Conservation (phyloP, 768 basidiomycete species). For the Boletus rex-veris region DNA sequence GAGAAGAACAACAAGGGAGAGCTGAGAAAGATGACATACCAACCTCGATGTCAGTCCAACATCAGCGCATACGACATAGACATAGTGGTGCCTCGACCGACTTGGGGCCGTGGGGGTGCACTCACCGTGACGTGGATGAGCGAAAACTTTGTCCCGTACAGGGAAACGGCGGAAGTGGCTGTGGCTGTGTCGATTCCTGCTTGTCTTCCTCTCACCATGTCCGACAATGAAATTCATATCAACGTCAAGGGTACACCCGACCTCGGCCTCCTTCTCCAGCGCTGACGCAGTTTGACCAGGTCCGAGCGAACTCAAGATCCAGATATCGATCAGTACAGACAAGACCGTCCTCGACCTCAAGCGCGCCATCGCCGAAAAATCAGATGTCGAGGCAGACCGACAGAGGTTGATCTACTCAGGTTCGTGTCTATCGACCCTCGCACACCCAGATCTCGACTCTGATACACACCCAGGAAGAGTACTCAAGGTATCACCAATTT, state of each 20-base stretch:
- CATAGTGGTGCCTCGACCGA: too few species aligned
- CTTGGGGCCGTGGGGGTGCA: too few species aligned
- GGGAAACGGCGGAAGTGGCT: too few species aligned
- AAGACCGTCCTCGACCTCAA: conserved; percentile 92
- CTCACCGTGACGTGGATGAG: too few species aligned
- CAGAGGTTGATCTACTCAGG: conserved; percentile 94
- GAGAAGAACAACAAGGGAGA: background rate
- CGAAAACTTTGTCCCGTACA: too few species aligned
- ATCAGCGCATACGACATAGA: too few species aligned
- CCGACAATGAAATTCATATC: conserved; percentile 59
- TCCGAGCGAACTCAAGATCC: conserved; percentile 89
- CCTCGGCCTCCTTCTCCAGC: background rate
- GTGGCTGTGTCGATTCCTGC: conserved; percentile 10
- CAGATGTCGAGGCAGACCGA: conserved; percentile 80
- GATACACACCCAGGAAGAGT: conserved; percentile 51
- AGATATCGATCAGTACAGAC: conserved; percentile 74
- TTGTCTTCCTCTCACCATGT: conserved; percentile 40
- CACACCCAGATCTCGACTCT: background rate
- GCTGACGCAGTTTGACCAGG: conserved; percentile 38
- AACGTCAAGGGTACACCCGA: conserved; percentile 58
- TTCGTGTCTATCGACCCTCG: conserved; percentile 28
- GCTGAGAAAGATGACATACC: too few species aligned
- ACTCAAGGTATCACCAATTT: conserved; percentile 49
- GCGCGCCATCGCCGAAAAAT: conserved; percentile 79
- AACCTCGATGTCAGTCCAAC: too few species aligned